These are phyloP conservation scores for Mercurialis annua DNA, from an alignment of 345 rosid genomes.

Conservation along the genomic window DNA sequence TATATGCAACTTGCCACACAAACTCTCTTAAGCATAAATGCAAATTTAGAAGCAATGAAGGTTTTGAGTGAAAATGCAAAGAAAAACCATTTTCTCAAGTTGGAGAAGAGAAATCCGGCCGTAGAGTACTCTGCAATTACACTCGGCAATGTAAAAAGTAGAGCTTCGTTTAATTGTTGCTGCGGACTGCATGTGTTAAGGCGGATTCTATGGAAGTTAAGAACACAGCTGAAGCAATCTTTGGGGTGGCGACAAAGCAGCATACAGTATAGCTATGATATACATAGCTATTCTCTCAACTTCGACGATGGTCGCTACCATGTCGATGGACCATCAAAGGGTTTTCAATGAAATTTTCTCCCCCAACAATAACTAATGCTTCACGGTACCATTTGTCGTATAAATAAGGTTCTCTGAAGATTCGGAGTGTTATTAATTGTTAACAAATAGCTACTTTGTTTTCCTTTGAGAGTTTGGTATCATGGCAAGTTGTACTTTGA, in stretches of 20 bases:
- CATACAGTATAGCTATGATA: conserved; percentile 30
- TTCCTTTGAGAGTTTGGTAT: neutral
- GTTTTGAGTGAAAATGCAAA: conserved; percentile 11
- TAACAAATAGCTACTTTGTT: neutral
- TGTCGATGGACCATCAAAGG: neutral
- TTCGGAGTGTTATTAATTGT: neutral
- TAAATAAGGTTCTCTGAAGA: neutral
- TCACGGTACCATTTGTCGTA: neutral
- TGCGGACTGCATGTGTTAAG: conserved; percentile 13
- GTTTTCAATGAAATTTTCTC: neutral
- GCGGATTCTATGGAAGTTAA: conserved; percentile 26
- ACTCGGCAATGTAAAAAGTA: conserved; percentile 15
- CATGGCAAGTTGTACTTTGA: neutral
- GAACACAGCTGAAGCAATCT: conserved; percentile 23
- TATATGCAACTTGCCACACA: neutral
- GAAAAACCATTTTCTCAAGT: conserved; percentile 23
- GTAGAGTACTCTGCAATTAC: conserved; percentile 10
- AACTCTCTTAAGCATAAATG: neutral
- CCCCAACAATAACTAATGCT: neutral
- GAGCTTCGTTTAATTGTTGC: conserved; percentile 7
- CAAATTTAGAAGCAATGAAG: conserved; percentile 16
- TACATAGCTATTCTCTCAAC: conserved; percentile 33
- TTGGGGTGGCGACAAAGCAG: conserved; percentile 21
- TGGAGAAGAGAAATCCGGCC: conserved; percentile 25
- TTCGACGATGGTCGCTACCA: conserved; percentile 30